Evolutionary conservation across 1,139 yeast species (phyloP).

Genomic region (Taiozyma sp.): DNA sequence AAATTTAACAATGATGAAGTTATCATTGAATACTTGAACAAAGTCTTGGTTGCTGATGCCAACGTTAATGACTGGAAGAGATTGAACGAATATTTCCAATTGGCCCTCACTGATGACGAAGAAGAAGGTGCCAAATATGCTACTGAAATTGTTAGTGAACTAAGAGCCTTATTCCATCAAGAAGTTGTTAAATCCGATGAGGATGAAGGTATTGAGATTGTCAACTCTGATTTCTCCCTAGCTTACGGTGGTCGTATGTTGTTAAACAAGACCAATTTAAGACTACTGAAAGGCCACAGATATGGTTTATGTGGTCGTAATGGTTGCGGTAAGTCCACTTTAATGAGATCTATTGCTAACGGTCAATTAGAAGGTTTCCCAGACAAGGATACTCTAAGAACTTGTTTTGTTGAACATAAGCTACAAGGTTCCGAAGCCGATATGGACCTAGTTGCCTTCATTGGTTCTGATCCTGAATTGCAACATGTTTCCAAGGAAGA

Average conservation of each 20-base stretch:
- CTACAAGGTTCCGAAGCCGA: conserved; percentile 95
- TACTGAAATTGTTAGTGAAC: conserved; percentile 42
- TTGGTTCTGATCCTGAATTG: conserved; percentile 88
- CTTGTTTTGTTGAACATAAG: conserved; percentile 97
- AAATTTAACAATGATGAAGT: conserved; percentile 31
- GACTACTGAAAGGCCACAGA: conserved; percentile 91
- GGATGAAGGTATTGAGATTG: conserved; percentile 82
- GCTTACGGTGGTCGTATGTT: conserved; percentile 99
- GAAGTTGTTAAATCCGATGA: conserved; percentile 50
- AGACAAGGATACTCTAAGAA: conserved; percentile 76
- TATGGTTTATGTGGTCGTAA: conserved; percentile 98
- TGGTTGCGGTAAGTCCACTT: conserved; percentile 98
- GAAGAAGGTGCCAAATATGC: conserved; percentile 30
- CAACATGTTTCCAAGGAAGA: conserved; percentile 57
- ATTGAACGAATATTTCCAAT: conserved; percentile 50
- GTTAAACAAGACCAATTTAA: conserved; percentile 82
- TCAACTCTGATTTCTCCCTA: conserved; percentile 89
- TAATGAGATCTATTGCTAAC: conserved; percentile 95
- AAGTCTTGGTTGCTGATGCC: conserved; percentile 64
- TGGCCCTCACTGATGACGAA: conserved; percentile 39
- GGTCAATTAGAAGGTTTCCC: conserved; percentile 99
- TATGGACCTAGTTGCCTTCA: conserved; percentile 81
- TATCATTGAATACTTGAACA: conserved; percentile 44
- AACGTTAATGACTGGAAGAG: conserved; percentile 91
- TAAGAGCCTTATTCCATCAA: conserved; percentile 65